phyloP scores from a whole-genome alignment of 768 basidiomycete species.

The Gloeopeniophorella convolvens region DNA sequence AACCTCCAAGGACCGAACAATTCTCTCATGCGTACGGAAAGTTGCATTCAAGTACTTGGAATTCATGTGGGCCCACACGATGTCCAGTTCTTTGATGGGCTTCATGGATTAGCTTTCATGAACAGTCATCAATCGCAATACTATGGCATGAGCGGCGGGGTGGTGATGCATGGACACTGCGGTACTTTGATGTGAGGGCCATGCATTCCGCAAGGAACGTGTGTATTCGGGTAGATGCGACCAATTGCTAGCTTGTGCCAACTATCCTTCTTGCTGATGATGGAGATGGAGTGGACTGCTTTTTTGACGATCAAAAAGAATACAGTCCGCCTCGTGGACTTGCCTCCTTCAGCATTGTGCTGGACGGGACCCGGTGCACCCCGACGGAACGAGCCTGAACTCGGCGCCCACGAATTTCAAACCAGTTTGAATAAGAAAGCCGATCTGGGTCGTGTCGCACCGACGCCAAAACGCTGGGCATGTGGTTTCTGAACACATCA shows the following conservation, averaged over 20 bases:
- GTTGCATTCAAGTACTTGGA: neutral
- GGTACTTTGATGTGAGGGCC: too few relatives aligned
- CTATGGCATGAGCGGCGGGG: too few relatives aligned
- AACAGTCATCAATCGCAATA: too few relatives aligned
- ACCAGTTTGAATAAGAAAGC: slow-evolving; percentile 7
- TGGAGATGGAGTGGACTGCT: neutral
- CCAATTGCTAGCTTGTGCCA: too few relatives aligned
- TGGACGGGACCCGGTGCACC: slow-evolving; percentile 9
- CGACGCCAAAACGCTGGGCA: slow-evolving; percentile 12
- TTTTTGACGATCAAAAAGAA: neutral
- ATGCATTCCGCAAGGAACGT: too few relatives aligned
- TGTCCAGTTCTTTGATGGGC: too few relatives aligned
- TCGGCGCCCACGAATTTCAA: slow-evolving; percentile 18
- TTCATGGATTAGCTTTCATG: too few relatives aligned
- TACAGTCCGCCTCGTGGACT: too few relatives aligned
- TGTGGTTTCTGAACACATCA: slow-evolving; percentile 7
- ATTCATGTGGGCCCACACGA: too few relatives aligned
- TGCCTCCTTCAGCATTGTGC: neutral
- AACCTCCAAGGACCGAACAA: neutral
- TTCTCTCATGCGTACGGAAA: neutral
- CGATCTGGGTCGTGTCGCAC: slow-evolving; percentile 4
- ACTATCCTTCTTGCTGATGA: neutral
- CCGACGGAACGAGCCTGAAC: neutral
- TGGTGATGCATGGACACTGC: too few relatives aligned
- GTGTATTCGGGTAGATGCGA: too few relatives aligned